These are phyloP conservation scores for Umbelopsis sp. DNA, from an alignment of 192 early-diverging fungal species.

Conservation along the genomic window DNA sequence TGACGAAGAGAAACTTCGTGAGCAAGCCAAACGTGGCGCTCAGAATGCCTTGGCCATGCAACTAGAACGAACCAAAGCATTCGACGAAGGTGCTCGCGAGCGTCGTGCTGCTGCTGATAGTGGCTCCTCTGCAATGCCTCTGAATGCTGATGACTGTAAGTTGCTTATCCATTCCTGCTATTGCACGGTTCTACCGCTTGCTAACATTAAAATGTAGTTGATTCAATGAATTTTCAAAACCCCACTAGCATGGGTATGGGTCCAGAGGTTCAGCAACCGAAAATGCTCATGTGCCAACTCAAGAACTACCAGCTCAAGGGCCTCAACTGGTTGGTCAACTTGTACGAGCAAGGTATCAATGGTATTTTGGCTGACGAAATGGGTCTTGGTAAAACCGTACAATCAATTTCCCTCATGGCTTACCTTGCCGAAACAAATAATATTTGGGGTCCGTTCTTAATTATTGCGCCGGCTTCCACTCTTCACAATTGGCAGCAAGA, in stretches of 20 bases:
- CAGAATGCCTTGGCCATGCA: constrained; percentile 77
- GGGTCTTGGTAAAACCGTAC: constrained; percentile 72
- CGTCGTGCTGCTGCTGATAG: constrained; percentile 34
- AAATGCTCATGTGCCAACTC: constrained; percentile 83
- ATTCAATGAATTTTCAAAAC: constrained; percentile 87
- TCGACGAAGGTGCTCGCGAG: constrained; percentile 59
- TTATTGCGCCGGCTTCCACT: constrained; percentile 87
- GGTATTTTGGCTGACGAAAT: constrained; percentile 90
- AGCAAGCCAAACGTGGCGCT: constrained; percentile 72
- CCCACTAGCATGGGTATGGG: constrained; percentile 69
- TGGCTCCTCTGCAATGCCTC: not conserved
- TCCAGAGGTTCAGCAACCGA: constrained; percentile 78
- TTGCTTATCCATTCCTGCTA: not conserved
- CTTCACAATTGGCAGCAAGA: constrained; percentile 95
- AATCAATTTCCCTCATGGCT: constrained; percentile 88
- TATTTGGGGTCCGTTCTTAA: constrained; percentile 91
- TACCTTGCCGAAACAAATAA: constrained; percentile 84
- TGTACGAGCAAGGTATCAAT: constrained; percentile 91
- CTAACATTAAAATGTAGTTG: constrained; percentile 43
- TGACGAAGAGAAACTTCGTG: constrained; percentile 67
- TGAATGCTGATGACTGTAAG: constrained; percentile 53
- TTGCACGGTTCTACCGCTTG: not conserved
- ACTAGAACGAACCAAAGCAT: constrained; percentile 63
- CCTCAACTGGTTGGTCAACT: constrained; percentile 81
- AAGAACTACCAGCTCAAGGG: constrained; percentile 86